Conservation (phyloP, 108 stramenopile species). For the Aureococcus anophagefferens region DNA sequence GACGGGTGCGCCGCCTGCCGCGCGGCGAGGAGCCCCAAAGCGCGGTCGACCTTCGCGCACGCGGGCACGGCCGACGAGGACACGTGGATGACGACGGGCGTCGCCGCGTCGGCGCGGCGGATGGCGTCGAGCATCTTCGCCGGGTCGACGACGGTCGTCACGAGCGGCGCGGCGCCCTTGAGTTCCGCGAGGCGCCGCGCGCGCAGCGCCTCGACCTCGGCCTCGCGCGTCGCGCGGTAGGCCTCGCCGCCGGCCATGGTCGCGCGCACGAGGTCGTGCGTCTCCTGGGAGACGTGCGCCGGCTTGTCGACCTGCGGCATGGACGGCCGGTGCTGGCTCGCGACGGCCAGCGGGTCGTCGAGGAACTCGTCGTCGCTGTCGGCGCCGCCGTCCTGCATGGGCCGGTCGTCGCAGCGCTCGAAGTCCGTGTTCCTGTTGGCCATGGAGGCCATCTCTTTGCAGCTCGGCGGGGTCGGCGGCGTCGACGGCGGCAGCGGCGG, state of each 20-base stretch:
- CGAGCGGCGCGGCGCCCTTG: not conserved
- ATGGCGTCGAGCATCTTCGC: not conserved
- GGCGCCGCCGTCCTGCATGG: too few relatives aligned
- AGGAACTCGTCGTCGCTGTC: too few relatives aligned
- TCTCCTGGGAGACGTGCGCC: not conserved
- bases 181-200: not conserved
- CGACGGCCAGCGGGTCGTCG: too few relatives aligned
- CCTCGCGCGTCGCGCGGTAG: not conserved
- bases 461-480: too few relatives aligned
- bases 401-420: too few relatives aligned
- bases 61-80: not conserved
- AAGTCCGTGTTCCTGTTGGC: too few relatives aligned
- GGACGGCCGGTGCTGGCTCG: too few relatives aligned
- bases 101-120: not conserved
- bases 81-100: not conserved
- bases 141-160: not conserved
- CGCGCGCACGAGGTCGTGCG: not conserved
- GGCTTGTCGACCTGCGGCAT: not conserved
- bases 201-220: not conserved
- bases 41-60: too few relatives aligned
- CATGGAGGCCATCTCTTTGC: too few relatives aligned
- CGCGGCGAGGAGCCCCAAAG: too few relatives aligned
- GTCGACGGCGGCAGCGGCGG: too few relatives aligned
- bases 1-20: too few relatives aligned
- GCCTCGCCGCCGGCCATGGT: not conserved